Evolutionary conservation across 805 yeast species (phyloP).

Genomic region (Ogataea corticis): DNA sequence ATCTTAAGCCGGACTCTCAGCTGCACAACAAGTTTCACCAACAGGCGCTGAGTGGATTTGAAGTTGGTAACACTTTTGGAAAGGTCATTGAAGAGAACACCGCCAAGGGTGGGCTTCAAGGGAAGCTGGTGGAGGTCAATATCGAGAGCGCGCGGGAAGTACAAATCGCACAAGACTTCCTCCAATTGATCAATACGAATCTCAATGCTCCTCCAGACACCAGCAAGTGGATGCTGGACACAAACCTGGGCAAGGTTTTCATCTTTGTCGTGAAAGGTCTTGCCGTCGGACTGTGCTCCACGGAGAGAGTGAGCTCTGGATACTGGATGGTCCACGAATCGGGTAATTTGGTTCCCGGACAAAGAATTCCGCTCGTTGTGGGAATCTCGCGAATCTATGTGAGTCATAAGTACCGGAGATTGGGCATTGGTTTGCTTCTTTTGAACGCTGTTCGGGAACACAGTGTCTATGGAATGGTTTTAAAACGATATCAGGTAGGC

Average conservation of each 20-base stretch:
- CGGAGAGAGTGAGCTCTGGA: conserved; percentile 48
- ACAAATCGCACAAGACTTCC: conserved; percentile 38
- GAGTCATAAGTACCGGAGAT: conserved; percentile 43
- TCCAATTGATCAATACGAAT: conserved; percentile 58
- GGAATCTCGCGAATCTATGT: conserved; percentile 56
- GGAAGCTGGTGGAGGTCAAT: conserved; percentile 37
- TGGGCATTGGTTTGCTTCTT: conserved; percentile 50
- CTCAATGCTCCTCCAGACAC: conserved; percentile 52
- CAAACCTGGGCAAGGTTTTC: conserved; percentile 45
- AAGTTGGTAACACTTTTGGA: conserved; percentile 11
- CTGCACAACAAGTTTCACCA: conserved; percentile 55
- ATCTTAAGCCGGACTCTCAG: conserved; percentile 42
- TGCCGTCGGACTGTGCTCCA: conserved; percentile 58
- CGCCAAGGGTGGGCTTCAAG: conserved; percentile 9
- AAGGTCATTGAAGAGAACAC: conserved; percentile 8
- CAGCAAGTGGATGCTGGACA: conserved; percentile 23
- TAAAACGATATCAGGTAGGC: conserved; percentile 49
- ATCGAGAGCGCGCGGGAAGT: conserved; percentile 34
- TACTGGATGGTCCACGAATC: conserved; percentile 62
- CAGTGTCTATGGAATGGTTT: conserved; percentile 49
- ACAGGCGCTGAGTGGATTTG: conserved; percentile 35
- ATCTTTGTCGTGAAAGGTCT: conserved; percentile 43
- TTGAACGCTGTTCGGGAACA: conserved; percentile 44
- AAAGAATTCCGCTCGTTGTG: conserved; percentile 38
- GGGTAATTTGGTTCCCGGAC: conserved; percentile 50